Base-by-base conservation (phyloP, 2,329 filamentous ascomycete species). In the Dactylellina cionopaga region DNA sequence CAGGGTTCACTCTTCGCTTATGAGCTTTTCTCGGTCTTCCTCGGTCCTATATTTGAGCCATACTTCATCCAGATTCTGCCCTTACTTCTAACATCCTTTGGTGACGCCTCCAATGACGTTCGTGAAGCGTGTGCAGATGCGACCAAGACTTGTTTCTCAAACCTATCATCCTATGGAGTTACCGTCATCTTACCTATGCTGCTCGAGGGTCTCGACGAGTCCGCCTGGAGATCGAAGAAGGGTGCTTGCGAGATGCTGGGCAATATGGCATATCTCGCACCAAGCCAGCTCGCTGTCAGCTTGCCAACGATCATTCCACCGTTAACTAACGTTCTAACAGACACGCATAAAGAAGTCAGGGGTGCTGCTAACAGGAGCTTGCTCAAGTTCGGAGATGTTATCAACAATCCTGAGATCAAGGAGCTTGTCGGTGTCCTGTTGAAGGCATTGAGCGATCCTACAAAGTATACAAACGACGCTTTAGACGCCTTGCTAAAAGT, bases 141-240 rank as follows among this genome's bases (percentile, higher is more conserved):
- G 33, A 90, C 95, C 52, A 98, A 97, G 82, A 90, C 92, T 9
- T 97, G 92, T 80, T 99, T 99, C 81, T 89, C 92, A 3, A 93
- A 89, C 76, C 83, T 99, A 63, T 98, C 92, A 81, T 98, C 95
- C 0, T 99, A 91, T 77, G 95, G 95, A 80, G 96, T 99, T 69
- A 96, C 96, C 82, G 87, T 95, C 78, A 93, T 99, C 75, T 84
- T 99, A 75, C 95, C 95, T 2, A 96, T 91, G 10, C 86, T 99
- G 5, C 86, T 99, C 1, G 89, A 95, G 75, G 95, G 96, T 66
- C 87, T 99, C 7, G 93, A 98, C 75, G 95, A 99, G 75, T 88
- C 91, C 58, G 94, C 98, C 80, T 99, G 95, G 95, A 90, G 95
- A 78, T 98, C 92, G 82, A 98, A 99, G 82, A 96, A 96, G 83